Percentiles rank a stretch among this genome's conserved stretches.
Evolutionary conservation across 768 basidiomycete species (phyloP).

Genomic region (Porphyrellus cyaneotinctus): DNA sequence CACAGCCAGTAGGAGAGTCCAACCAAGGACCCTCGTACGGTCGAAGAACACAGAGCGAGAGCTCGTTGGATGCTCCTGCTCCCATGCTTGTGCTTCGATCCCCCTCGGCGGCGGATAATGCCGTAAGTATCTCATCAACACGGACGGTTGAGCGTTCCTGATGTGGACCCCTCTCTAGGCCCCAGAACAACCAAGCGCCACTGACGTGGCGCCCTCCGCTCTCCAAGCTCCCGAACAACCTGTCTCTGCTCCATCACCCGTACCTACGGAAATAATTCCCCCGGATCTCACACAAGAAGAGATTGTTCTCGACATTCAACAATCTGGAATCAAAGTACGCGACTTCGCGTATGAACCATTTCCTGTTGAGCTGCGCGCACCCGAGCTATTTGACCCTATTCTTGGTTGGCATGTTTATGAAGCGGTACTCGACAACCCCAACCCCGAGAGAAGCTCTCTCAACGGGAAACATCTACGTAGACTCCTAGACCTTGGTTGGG

Average conservation of each 20-base stretch:
- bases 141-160: not conserved
- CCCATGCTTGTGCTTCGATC: slow-evolving; percentile 13
- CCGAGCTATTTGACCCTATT: slow-evolving; percentile 31
- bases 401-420: slow-evolving; percentile 32
- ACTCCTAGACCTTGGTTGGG: slow-evolving; percentile 29
- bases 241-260: slow-evolving; percentile 28
- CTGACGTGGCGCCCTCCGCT: not conserved
- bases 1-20: slow-evolving; percentile 23
- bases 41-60: slow-evolving; percentile 27
- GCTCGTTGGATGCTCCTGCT: slow-evolving; percentile 6
- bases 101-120: slow-evolving; percentile 19
- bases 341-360: slow-evolving; percentile 28
- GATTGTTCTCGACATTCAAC: slow-evolving; percentile 31
- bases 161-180: slow-evolving; percentile 7
- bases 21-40: slow-evolving; percentile 20
- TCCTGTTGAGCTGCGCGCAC: slow-evolving; percentile 16
- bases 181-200: slow-evolving; percentile 3
- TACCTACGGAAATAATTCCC: slow-evolving; percentile 33
- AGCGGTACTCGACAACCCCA: slow-evolving; percentile 18
- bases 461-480: slow-evolving; percentile 27
- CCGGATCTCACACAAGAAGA: slow-evolving; percentile 31
- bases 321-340: slow-evolving; percentile 29
- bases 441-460: slow-evolving; percentile 15
- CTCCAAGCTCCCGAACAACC: slow-evolving; percentile 10
- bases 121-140: slow-evolving; percentile 15